These are phyloP conservation scores for Alnus glutinosa DNA, from an alignment of 306 rosid genomes.

Conservation along the genomic window DNA sequence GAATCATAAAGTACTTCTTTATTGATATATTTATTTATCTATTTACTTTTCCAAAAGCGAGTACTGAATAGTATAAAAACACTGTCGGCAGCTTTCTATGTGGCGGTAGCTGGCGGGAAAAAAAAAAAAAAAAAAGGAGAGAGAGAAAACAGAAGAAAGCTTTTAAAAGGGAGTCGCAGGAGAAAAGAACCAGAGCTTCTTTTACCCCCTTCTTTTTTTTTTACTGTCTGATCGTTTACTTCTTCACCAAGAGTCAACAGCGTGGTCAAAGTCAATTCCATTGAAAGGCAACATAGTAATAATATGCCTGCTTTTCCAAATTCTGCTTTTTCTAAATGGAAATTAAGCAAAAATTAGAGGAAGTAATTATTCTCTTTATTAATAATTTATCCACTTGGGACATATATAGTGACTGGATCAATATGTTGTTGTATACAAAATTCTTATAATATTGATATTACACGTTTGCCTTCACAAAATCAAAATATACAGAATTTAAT, in stretches of 20 bases:
- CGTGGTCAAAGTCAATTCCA: slow-evolving; percentile 28
- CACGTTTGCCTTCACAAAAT: too few relatives aligned
- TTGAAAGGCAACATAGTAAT: not conserved
- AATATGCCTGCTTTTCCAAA: too few relatives aligned
- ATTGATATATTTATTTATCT: not conserved
- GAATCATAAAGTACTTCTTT: too few relatives aligned
- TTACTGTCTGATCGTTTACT: not conserved
- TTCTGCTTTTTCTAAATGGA: too few relatives aligned
- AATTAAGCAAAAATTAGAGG: too few relatives aligned
- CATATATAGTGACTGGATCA: too few relatives aligned
- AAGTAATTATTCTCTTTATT: too few relatives aligned
- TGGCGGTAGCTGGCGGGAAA: not conserved
- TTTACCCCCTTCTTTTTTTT: not conserved
- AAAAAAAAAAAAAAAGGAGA: not conserved
- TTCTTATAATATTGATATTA: too few relatives aligned
- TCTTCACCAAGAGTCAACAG: slow-evolving; percentile 26
- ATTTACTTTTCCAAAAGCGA: not conserved
- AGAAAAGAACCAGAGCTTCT: not conserved
- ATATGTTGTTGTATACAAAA: too few relatives aligned
- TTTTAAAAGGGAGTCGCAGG: not conserved
- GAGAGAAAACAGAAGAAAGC: slow-evolving; percentile 8
- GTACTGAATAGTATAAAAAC: slow-evolving; percentile 2
- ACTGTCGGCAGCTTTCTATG: slow-evolving; percentile 34
- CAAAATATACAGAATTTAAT: too few relatives aligned
- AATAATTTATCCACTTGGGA: too few relatives aligned